Conservation (phyloP, 2,329 filamentous ascomycete genomes). For the Trichothecium roseum region DNA sequence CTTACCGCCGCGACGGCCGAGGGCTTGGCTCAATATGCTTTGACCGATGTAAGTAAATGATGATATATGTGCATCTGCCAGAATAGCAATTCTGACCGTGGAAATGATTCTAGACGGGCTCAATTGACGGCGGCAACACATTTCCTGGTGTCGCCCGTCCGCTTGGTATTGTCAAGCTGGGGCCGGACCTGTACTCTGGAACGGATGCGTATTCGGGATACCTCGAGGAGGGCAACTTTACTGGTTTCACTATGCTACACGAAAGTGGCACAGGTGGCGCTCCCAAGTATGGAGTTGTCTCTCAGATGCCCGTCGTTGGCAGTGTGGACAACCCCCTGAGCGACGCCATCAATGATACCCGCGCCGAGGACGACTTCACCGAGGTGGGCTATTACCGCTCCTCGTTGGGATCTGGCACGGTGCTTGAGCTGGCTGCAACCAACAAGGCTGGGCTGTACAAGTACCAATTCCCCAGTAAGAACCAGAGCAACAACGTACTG, state of each 20-base stretch:
- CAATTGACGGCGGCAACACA: slow-evolving; percentile 34
- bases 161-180: slow-evolving; percentile 38
- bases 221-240: slow-evolving; percentile 38
- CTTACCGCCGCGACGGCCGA: not conserved
- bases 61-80: not conserved
- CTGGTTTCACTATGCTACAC: slow-evolving; percentile 54
- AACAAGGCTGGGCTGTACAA: slow-evolving; percentile 47
- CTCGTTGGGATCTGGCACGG: slow-evolving; percentile 41
- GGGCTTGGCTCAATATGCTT: slow-evolving; percentile 21
- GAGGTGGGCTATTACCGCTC: slow-evolving; percentile 54
- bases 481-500: slow-evolving; percentile 34
- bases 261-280: slow-evolving; percentile 59
- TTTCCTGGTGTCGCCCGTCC: slow-evolving; percentile 39
- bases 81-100: slow-evolving; percentile 1
- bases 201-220: slow-evolving; percentile 44
- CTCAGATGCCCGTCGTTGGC: slow-evolving; percentile 46
- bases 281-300: slow-evolving; percentile 58
- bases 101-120: slow-evolving; percentile 29
- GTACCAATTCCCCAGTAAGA: slow-evolving; percentile 43
- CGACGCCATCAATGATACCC: slow-evolving; percentile 42
- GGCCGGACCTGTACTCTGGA: slow-evolving; percentile 37
- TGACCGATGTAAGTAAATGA: slow-evolving; percentile 20
- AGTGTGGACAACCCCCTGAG: slow-evolving; percentile 41
- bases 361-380: slow-evolving; percentile 38
- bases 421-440: slow-evolving; percentile 46